Conservation (phyloP, 257 asterid genomes). For the Solanum neorickii region DNA sequence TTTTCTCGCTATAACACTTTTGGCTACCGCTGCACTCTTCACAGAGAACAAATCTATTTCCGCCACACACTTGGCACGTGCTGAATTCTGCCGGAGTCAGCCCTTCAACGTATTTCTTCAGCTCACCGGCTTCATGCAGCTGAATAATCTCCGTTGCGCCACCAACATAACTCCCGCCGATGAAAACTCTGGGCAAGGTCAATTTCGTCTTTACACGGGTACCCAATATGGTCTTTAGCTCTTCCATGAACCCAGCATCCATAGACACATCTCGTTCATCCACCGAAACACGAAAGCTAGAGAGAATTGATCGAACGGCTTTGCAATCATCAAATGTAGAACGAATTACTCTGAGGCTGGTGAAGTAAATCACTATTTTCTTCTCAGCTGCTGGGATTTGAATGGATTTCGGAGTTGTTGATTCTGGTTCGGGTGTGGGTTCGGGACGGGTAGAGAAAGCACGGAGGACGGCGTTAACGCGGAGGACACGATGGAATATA, state of each 20-base stretch:
- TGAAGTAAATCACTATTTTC: slow-evolving; percentile 59
- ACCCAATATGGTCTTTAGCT: slow-evolving; percentile 57
- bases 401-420: slow-evolving; percentile 8
- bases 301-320: slow-evolving; percentile 49
- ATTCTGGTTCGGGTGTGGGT: background rate
- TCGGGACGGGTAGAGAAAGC: slow-evolving; percentile 22
- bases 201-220: slow-evolving; percentile 27
- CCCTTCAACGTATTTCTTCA: slow-evolving; percentile 52
- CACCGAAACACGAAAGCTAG: slow-evolving; percentile 48
- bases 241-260: slow-evolving; percentile 61
- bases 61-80: slow-evolving; percentile 79
- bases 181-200: slow-evolving; percentile 73
- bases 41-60: slow-evolving; percentile 63
- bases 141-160: slow-evolving; percentile 77
- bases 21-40: slow-evolving; percentile 73
- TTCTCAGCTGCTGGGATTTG: slow-evolving; percentile 61
- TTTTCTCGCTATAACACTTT: slow-evolving; percentile 61
- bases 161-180: slow-evolving; percentile 82
- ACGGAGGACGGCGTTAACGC: slow-evolving; percentile 45
- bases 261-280: slow-evolving; percentile 91
- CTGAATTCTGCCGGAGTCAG: slow-evolving; percentile 27
- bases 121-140: slow-evolving; percentile 83
- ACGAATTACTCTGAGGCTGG: slow-evolving; percentile 74
- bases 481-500: slow-evolving; percentile 65
- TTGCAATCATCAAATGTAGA: slow-evolving; percentile 81